These are phyloP conservation scores for Magnusiomyces paraingens DNA, from an alignment of 1,139 yeast genomes.

Conservation along the genomic window DNA sequence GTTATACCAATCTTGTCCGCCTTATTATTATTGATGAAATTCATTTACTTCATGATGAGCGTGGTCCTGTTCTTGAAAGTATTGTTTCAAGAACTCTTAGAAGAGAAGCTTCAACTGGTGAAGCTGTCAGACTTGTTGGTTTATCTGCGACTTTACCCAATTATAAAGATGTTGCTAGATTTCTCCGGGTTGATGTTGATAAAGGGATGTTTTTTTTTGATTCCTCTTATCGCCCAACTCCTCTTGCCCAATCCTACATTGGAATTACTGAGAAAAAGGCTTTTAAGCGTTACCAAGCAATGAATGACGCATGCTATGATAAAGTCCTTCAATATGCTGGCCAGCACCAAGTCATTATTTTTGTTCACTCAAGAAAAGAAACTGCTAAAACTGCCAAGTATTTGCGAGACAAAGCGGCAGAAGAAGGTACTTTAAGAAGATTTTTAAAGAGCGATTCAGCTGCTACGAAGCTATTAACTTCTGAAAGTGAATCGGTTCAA, in stretches of 20 bases:
- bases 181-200: constrained; percentile 58
- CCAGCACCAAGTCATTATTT: constrained; percentile 73
- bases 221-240: constrained; percentile 83
- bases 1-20: constrained; percentile 57
- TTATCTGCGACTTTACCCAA: constrained; percentile 94
- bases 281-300: constrained; percentile 67
- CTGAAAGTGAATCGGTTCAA: constrained; percentile 54
- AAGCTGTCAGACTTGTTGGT: constrained; percentile 66
- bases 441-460: constrained; percentile 46
- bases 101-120: constrained; percentile 40
- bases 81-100: constrained; percentile 72
- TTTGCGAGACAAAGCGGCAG: constrained; percentile 55
- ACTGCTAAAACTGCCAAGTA: constrained; percentile 78
- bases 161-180: constrained; percentile 78
- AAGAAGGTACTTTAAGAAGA: constrained; percentile 45
- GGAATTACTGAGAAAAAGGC: constrained; percentile 86
- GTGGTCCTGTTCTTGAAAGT: constrained; percentile 92
- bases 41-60: constrained; percentile 84
- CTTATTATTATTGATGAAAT: constrained; percentile 89
- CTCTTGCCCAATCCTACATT: constrained; percentile 78
- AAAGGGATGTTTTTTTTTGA: constrained; percentile 72
- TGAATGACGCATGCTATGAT: constrained; percentile 89
- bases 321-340: constrained; percentile 63
- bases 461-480: constrained; percentile 58
- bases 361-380: constrained; percentile 92